These are phyloP conservation scores for Colletotrichum tofieldiae DNA, from an alignment of 2,329 filamentous ascomycete genomes.

Conservation along the genomic window DNA sequence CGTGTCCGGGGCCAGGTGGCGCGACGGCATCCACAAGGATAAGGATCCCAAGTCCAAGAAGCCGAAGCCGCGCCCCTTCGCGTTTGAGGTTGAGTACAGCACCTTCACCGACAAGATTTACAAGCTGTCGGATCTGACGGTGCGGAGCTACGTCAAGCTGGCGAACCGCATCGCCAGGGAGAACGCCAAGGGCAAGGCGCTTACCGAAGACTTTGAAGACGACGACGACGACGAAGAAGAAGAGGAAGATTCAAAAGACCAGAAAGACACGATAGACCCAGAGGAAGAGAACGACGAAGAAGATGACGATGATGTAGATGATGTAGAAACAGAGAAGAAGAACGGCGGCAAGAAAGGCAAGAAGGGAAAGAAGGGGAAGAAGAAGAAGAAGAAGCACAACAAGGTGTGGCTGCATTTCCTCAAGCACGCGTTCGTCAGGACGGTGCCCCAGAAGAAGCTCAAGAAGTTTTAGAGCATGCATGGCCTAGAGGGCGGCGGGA, in stretches of 20 bases:
- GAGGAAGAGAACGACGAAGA: slow-evolving; percentile 50
- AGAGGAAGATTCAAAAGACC: slow-evolving; percentile 47
- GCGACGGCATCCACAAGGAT: slow-evolving; percentile 74
- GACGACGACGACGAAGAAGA: slow-evolving; percentile 42
- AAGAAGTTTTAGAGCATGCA: slow-evolving; percentile 54
- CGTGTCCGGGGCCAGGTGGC: slow-evolving; percentile 66
- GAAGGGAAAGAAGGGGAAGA: slow-evolving; percentile 58
- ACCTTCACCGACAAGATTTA: slow-evolving; percentile 85
- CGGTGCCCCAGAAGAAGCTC: slow-evolving; percentile 77
- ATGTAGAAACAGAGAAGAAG: slow-evolving; percentile 60
- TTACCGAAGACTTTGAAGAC: slow-evolving; percentile 49
- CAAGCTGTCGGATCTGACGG: slow-evolving; percentile 85
- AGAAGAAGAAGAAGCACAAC: slow-evolving; percentile 68
- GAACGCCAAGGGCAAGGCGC: slow-evolving; percentile 44
- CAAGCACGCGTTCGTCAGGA: slow-evolving; percentile 84
- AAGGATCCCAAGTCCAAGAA: slow-evolving; percentile 69
- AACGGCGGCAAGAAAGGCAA: slow-evolving; percentile 63
- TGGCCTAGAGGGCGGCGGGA: neutral
- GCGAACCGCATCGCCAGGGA: slow-evolving; percentile 82
- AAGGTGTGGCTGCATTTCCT: slow-evolving; percentile 86
- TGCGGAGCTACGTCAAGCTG: slow-evolving; percentile 84
- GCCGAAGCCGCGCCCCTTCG: slow-evolving; percentile 75
- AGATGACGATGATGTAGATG: slow-evolving; percentile 46
- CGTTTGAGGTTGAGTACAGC: slow-evolving; percentile 88
- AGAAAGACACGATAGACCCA: slow-evolving; percentile 47